phyloP scores from a whole-genome alignment of 257 asterid species.

The Vinca minor region DNA sequence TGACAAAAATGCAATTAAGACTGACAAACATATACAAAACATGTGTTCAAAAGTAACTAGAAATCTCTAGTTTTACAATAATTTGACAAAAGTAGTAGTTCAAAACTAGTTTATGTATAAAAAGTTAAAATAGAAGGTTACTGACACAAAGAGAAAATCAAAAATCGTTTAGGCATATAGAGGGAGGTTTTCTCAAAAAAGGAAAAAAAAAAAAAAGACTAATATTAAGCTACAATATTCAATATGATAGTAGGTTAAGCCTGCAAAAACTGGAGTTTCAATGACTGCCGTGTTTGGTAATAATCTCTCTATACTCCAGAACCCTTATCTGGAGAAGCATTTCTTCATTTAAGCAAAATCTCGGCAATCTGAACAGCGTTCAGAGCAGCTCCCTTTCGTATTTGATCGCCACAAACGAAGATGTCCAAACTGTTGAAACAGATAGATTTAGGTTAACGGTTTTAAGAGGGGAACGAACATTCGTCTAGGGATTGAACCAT shows the following conservation, averaged over 20 bases:
- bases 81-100: too few relatives aligned
- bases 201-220: too few relatives aligned
- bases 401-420: conserved; percentile 93
- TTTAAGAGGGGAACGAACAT: not conserved
- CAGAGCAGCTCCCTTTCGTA: conserved; percentile 94
- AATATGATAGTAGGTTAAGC: not conserved
- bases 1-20: too few relatives aligned
- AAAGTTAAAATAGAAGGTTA: too few relatives aligned
- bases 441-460: not conserved
- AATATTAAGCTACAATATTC: too few relatives aligned
- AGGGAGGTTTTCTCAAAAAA: too few relatives aligned
- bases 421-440: conserved; percentile 60
- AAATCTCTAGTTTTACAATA: too few relatives aligned
- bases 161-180: too few relatives aligned
- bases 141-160: too few relatives aligned
- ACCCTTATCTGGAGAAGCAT: not conserved
- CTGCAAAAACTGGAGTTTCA: not conserved
- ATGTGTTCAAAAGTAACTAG: too few relatives aligned
- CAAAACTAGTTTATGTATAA: too few relatives aligned
- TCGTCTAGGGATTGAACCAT: not conserved
- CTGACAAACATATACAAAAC: too few relatives aligned
- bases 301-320: not conserved
- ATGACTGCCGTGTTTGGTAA: not conserved
- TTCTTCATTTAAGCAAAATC: conserved; percentile 42
- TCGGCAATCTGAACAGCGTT: conserved; percentile 88